Evolutionary conservation across 2,329 filamentous ascomycete species (phyloP).

Genomic region (Fusarium transvaalense): DNA sequence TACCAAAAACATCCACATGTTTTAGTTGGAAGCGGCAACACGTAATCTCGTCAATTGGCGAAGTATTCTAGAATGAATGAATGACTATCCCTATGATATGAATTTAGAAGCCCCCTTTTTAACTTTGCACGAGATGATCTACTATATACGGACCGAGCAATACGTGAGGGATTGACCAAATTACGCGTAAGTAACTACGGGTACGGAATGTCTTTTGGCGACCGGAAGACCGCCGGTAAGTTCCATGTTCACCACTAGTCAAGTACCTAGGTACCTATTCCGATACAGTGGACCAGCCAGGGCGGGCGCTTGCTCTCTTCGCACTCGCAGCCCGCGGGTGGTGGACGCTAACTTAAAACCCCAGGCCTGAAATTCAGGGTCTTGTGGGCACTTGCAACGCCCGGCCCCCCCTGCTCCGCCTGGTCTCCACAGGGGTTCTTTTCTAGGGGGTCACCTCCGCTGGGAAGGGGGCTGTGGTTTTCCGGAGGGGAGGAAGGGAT

Average conservation of each 20-base stretch:
- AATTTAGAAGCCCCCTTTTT: neutral
- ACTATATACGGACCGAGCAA: neutral
- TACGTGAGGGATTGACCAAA: neutral
- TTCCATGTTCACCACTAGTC: no score
- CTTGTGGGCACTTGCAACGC: neutral
- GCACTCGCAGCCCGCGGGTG: conserved; percentile 5
- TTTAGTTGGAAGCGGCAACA: neutral
- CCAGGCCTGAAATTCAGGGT: conserved; percentile 12
- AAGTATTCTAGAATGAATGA: neutral
- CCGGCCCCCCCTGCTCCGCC: neutral
- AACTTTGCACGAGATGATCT: neutral
- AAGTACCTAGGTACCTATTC: neutral
- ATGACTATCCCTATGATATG: neutral
- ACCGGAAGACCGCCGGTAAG: neutral
- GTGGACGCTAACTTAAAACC: conserved; percentile 8
- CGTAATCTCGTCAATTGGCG: conserved; percentile 1
- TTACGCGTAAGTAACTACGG: neutral
- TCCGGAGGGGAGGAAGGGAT: conserved; percentile 7
- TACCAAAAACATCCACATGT: neutral
- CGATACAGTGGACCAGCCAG: neutral
- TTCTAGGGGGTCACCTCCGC: neutral
- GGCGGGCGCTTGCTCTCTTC: neutral
- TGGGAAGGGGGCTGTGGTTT: conserved; percentile 9
- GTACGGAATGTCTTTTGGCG: no score
- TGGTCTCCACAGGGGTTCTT: conserved; percentile 5